Evolutionary conservation across 78 protist genomes (phyloP), one percentile per base, ranked within the genome.

Genomic region (Dictyostelium purpureum): DNA sequence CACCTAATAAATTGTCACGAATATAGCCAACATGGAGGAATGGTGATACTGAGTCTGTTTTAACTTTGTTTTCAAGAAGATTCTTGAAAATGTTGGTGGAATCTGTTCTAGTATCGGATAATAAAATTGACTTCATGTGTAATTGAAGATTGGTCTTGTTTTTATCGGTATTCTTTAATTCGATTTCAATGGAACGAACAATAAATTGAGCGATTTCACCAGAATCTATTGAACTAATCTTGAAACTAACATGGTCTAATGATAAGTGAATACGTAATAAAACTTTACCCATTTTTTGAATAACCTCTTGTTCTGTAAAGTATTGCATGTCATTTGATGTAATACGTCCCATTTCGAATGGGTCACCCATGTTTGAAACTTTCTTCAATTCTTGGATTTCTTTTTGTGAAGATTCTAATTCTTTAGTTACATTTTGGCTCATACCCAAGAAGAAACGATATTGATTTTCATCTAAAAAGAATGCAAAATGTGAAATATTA

Each of bases 1-100:
- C 92, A 35, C 92, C 92, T 14, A 85, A 61, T 9, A 47, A n/a
- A 59, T 73, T 85, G 43, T 85, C 92, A 42, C 92, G 45, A 57
- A 85, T 52, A 45, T 85, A 85, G 7, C 92, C 92, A 28, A 85
- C 47, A 18, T 70, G 71, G 21, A 85, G 54, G 75, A 85, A 85
- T 6, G 67, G 66, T 2, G 40, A 19, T 7, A 38, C 21, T 16
- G 40, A 51, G 31, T 70, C 57, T 35, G 61, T 52, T 2, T 21
- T n/a, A 14, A 31, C 51, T 6, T 42, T 38, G 9, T 59, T 85
- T 16, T 81, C 78, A 0, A 85, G 9, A 0, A 85, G 61, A n/a
- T 40, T 59, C 65, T 85, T 85, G 42, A 73, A 85, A 26, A 85
- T 52, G 24, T 85, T 85, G 5, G 18, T 37, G 16, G 77, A 59